Base-by-base conservation (phyloP, 768 basidiomycete genomes). In the Auricularia heimuer region DNA sequence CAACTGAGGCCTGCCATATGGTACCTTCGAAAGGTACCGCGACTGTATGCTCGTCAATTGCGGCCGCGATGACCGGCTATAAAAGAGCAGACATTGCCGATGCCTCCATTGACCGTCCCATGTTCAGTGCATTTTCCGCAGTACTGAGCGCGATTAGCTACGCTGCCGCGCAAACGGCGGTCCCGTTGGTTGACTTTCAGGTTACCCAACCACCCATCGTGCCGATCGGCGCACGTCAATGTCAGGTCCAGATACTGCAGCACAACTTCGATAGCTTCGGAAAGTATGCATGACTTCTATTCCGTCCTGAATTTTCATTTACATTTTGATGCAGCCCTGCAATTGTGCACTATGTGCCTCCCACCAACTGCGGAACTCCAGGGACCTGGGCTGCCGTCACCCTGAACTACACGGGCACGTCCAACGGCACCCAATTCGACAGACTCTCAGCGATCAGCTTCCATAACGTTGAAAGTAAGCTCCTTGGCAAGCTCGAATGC, bases 341-440 rank as follows among this genome's bases (percentile, higher is more conserved):
- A 71, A 76, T 87, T 11, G 85, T 87, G 4, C 77, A 85, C 65
- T 84, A 82, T 67, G 77, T 74, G 24, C 90, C 90, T 36, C 88
- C 89, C 0, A 82, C 82, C 10, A 82, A 86, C 69, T 92, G 90
- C 72, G 89, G 90, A 14, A 71, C 78, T 2, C 76, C 81, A 29
- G 88, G 90, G 1, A 83, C 86, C 4, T 92, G 90, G 90, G 83
- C 87, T 6, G 88, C 83, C 0, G 79, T 92, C 35, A 87, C 84
- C 10, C 76, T 91, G 42, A 90, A 90, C 71, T 85, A 89, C 68
- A 90, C 90, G 0, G 87, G 87, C 24, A 87, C 88, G 2, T 86
- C 84, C 64, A 91, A 89, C 63, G 90, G 90, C 58, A 88, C 86
- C 4, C 88, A 90, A 71, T 90, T 82, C 65, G 88, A 89, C 70